phyloP scores from a whole-genome alignment of 140 eudicot species.

The Bidens hawaiensis region DNA sequence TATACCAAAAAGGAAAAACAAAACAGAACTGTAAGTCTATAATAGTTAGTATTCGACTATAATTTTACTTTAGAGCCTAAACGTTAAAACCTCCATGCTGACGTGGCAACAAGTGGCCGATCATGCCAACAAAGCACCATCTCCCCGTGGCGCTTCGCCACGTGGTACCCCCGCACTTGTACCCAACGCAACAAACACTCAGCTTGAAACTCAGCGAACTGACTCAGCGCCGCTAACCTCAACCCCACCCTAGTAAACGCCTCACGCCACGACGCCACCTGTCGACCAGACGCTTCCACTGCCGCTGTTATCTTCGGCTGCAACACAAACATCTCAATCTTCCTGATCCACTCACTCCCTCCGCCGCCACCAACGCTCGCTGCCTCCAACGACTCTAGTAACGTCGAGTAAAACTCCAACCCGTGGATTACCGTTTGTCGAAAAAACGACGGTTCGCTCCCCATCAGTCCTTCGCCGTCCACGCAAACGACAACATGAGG shows the following conservation, averaged over 20 bases:
- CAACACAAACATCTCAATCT: conserved; percentile 66
- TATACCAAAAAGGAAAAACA: not conserved
- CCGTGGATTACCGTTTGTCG: conserved; percentile 73
- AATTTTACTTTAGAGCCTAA: not conserved
- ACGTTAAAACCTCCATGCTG: conserved; percentile 95
- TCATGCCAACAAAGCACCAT: conserved; percentile 99
- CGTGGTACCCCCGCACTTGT: conserved; percentile 91
- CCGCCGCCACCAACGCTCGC: conserved; percentile 53
- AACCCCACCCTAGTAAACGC: conserved; percentile 66
- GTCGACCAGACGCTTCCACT: conserved; percentile 70
- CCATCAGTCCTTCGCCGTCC: conserved; percentile 57
- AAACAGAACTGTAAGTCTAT: conserved; percentile 6
- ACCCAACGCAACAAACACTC: conserved; percentile 81
- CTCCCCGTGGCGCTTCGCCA: conserved; percentile 77
- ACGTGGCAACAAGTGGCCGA: conserved; percentile 85
- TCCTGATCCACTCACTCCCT: conserved; percentile 66
- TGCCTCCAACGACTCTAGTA: conserved; percentile 80
- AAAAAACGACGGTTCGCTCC: conserved; percentile 54
- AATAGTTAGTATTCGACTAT: not conserved
- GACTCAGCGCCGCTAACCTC: conserved; percentile 71
- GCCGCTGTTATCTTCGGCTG: conserved; percentile 77
- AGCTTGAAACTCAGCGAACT: conserved; percentile 84
- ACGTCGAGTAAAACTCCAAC: conserved; percentile 76
- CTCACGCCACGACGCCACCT: conserved; percentile 71
- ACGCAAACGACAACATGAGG: conserved; percentile 67